A percentile compares a stretch with the other conserved stretches of the same genome.
Evolutionary conservation across 495 filamentous ascomycete genomes (phyloP).

Genomic region (Massariosphaeria phaeospora): DNA sequence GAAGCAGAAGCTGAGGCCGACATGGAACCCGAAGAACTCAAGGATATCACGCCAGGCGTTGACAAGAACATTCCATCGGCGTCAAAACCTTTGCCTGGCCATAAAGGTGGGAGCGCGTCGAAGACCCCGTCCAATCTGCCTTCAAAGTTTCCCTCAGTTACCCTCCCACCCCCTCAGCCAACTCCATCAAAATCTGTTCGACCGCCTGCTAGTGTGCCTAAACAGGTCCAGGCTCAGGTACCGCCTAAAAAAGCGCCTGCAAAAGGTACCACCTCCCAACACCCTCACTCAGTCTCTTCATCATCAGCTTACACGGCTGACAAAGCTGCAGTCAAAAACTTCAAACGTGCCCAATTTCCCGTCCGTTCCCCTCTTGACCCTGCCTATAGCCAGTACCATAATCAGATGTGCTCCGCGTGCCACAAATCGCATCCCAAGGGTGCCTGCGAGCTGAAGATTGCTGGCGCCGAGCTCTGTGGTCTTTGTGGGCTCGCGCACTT

Average conservation of each 20-base stretch:
- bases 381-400: slow-evolving; percentile 5
- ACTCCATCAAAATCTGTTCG: no score
- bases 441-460: slow-evolving; percentile 55
- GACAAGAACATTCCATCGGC: neutral
- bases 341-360: slow-evolving; percentile 17
- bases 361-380: slow-evolving; percentile 19
- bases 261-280: neutral
- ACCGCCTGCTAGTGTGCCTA: no score
- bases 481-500: slow-evolving; percentile 66
- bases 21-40: slow-evolving; percentile 13
- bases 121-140: neutral
- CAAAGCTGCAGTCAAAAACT: slow-evolving; percentile 20
- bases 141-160: neutral
- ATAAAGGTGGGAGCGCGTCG: slow-evolving; percentile 11
- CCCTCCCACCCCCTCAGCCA: no score
- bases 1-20: slow-evolving; percentile 38
- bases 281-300: neutral
- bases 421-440: slow-evolving; percentile 49
- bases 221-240: neutral
- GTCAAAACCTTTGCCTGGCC: neutral
- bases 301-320: neutral
- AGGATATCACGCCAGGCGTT: slow-evolving; percentile 8
- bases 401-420: slow-evolving; percentile 53
- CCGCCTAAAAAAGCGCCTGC: neutral
- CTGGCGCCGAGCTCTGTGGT: slow-evolving; percentile 59